phyloP scores from a whole-genome alignment of 2,329 filamentous ascomycete species.

The Herpotrichia juniperi region DNA sequence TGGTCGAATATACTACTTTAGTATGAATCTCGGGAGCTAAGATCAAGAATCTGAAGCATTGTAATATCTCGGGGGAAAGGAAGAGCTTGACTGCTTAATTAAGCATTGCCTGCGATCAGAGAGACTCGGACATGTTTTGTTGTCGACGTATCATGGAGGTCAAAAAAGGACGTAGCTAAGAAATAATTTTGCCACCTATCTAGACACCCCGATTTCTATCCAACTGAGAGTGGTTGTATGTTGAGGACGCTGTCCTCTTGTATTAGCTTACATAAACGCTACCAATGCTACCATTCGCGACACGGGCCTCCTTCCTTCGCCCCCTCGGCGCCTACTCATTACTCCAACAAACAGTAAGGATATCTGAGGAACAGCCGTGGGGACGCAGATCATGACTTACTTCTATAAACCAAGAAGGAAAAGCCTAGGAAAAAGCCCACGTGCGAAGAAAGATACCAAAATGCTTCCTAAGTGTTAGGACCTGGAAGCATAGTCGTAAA shows the following conservation, averaged over 20 bases:
- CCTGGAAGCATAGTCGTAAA: neutral
- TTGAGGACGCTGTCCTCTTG: neutral
- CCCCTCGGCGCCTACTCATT: neutral
- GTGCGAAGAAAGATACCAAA: neutral
- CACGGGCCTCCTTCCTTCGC: neutral
- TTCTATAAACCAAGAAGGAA: neutral
- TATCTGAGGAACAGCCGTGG: neutral
- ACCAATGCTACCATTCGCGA: neutral
- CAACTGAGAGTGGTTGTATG: no score
- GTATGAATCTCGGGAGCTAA: no score
- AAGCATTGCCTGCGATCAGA: no score
- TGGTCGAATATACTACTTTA: no score
- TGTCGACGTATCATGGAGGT: no score
- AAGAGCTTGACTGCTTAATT: no score
- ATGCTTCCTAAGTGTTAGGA: neutral
- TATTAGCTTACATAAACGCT: constrained; percentile 1
- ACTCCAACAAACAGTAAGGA: neutral
- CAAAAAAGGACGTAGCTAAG: no score
- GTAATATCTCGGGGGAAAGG: no score
- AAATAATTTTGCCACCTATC: no score
- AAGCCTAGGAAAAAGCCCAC: neutral
- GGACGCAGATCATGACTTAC: neutral
- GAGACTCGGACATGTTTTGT: no score
- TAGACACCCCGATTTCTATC: no score
- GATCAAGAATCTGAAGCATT: no score